A percentile compares a stretch with the other conserved stretches of the same genome.
phyloP scores from a whole-genome alignment of 768 basidiomycete species.

The Phaeotremella fagi region DNA sequence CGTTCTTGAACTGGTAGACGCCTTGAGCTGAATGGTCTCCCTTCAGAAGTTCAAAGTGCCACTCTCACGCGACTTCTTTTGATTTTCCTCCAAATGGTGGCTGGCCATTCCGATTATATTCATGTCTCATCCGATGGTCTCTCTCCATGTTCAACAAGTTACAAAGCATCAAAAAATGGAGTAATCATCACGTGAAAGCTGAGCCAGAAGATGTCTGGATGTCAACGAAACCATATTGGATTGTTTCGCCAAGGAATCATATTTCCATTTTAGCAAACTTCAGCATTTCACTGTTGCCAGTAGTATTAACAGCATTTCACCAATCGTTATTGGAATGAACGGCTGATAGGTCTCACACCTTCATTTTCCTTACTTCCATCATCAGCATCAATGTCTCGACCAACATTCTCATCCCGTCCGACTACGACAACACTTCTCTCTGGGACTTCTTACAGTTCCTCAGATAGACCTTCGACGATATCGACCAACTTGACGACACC shows the following conservation, averaged over 20 bases:
- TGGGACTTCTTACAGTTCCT: slow-evolving; percentile 17
- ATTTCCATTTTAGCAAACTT: neutral
- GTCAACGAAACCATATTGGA: neutral
- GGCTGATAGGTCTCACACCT: slow-evolving; percentile 1
- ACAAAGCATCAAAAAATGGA: neutral
- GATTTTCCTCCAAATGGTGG: too few species aligned
- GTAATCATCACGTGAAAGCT: neutral
- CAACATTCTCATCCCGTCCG: slow-evolving; percentile 9
- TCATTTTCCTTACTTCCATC: neutral
- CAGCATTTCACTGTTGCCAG: too few species aligned
- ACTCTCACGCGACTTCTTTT: slow-evolving; percentile 13
- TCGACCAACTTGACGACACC: slow-evolving; percentile 34
- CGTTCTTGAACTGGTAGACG: too few species aligned
- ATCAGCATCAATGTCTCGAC: slow-evolving; percentile 3
- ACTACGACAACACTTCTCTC: slow-evolving; percentile 33
- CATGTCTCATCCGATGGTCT: neutral
- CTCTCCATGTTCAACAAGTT: too few species aligned
- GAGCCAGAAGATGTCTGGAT: slow-evolving; percentile 9
- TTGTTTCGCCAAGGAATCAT: neutral
- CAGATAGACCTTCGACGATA: slow-evolving; percentile 10
- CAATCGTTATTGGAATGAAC: too few species aligned
- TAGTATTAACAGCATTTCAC: too few species aligned
- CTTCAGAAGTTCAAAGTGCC: too few species aligned
- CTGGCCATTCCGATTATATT: neutral
- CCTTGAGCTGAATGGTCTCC: too few species aligned